Evolutionary conservation across 2,329 filamentous ascomycete genomes (phyloP), one percentile per base, ranked within the genome.

Genomic region (Chaetomiaceae sp.): DNA sequence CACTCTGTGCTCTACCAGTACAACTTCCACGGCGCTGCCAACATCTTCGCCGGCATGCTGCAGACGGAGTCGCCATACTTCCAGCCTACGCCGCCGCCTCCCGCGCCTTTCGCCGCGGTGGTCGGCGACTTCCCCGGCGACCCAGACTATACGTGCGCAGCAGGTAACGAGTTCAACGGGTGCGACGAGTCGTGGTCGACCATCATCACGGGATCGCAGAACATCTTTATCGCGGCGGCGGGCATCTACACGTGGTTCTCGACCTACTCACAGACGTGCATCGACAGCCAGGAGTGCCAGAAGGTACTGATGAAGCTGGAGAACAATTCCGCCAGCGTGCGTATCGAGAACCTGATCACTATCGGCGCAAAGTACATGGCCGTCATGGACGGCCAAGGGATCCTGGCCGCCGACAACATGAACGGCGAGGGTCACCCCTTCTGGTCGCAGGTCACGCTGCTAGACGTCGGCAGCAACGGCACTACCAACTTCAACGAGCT

Each of bases 1-100:
- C 76, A 79, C 66, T 71, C 67, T 15, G 70, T 74, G 33, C 66
- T 77, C 36, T 75, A 73, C 58, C 73, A 79, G 62, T 79, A 78
- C 67, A 72, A 77, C 55, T 66, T 78, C 64, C 64, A 66, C 37
- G 67, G 69, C 31, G 74, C 75, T 4, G 68, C 72, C 61, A 74
- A 77, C 64, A 65, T 77, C 64, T 77, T 71, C 64, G 69, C 72
- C 61, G 70, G 71, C 33, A 66, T 72, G 56, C 74, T 78, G 52
- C 75, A 78, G 59, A 72, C 52, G 12, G 59, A 62, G 47, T 54
- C 53, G 38, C 62, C 64, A 0, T 68, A 68, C 54, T 68, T 57
- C 56, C 65, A 65, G 58, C 59, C 63, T 6, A 55, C 42, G 3
- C 64, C 64, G 2, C 44, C 36, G 8, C 47, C 64, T 1, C 63